A percentile compares a stretch with the other conserved stretches of the same genome.
These are phyloP conservation scores for Phytophthora citricola DNA, from an alignment of 352 stramenopile species.

Conservation along the genomic window DNA sequence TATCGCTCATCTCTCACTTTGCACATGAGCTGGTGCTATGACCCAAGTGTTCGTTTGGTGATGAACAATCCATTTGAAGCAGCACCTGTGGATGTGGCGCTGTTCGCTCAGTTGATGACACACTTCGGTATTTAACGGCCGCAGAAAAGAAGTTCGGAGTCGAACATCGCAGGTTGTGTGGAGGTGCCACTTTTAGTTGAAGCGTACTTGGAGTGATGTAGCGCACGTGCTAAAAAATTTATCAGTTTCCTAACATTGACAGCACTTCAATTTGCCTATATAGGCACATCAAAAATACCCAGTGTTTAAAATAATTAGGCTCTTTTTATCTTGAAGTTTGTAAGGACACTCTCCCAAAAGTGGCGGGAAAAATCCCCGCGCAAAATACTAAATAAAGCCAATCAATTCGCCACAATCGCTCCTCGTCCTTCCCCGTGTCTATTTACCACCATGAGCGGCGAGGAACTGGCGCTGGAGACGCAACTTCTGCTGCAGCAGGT, in stretches of 20 bases:
- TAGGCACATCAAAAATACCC: no score
- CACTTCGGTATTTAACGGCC: slow-evolving; percentile 1
- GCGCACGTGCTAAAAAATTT: no score
- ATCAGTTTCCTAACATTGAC: no score
- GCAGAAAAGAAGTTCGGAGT: background rate
- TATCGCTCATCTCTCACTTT: slow-evolving; percentile 19
- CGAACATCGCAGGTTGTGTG: no score
- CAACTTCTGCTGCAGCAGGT: slow-evolving; percentile 82
- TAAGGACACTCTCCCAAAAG: slow-evolving; percentile 25
- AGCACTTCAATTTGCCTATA: no score
- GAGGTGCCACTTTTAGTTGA: no score
- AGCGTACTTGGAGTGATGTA: no score
- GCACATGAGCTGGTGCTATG: slow-evolving; percentile 36
- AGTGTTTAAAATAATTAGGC: no score
- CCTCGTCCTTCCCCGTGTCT: background rate
- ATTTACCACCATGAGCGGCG: slow-evolving; percentile 39
- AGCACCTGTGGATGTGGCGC: background rate
- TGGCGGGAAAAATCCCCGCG: slow-evolving; percentile 23
- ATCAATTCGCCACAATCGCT: slow-evolving; percentile 2
- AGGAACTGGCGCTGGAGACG: slow-evolving; percentile 78
- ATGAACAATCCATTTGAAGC: slow-evolving; percentile 1
- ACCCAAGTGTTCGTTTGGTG: slow-evolving; percentile 18
- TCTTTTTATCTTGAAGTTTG: slow-evolving; percentile 13
- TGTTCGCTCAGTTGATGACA: slow-evolving; percentile 2
- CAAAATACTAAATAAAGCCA: slow-evolving; percentile 1